A percentile compares a stretch with the other conserved stretches of the same genome.
Conservation (phyloP, 2,329 filamentous ascomycete species). For the Fusarium buharicum region DNA sequence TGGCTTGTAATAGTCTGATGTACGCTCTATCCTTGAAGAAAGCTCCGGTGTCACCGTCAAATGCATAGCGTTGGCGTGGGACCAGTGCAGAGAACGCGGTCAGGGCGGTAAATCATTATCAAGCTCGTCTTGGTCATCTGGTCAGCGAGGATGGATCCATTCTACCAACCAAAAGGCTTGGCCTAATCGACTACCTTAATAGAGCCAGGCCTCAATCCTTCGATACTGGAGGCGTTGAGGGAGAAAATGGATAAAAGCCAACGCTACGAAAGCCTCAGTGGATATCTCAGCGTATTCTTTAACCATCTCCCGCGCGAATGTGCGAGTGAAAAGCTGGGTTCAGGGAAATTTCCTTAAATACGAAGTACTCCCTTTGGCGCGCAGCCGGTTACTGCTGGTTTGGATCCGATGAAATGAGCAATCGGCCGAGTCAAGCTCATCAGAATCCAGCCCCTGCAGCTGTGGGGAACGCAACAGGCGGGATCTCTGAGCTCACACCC, state of each 20-base stretch:
- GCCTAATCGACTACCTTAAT: background rate
- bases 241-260: constrained; percentile 1
- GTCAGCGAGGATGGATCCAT: constrained; percentile 3
- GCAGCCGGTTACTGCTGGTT: constrained; percentile 8
- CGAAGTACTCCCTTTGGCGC: constrained; percentile 18
- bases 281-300: constrained; percentile 3
- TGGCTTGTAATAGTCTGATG: background rate
- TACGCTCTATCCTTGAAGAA: background rate
- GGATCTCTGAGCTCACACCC: constrained; percentile 15
- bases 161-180: constrained; percentile 3
- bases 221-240: background rate
- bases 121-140: constrained; percentile 14
- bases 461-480: constrained; percentile 22
- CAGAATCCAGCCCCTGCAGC: constrained; percentile 10
- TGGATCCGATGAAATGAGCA: constrained; percentile 22
- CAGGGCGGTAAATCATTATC: constrained; percentile 36
- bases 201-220: background rate
- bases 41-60: constrained; percentile 11
- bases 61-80: constrained; percentile 25
- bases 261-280: background rate
- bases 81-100: constrained; percentile 27
- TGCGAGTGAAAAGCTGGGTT: background rate
- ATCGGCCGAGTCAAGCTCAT: constrained; percentile 34
- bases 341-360: constrained; percentile 1
- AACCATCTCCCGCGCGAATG: background rate